Percentiles rank a stretch among this genome's conserved stretches.
Evolutionary conservation across 768 basidiomycete species (phyloP).

Genomic region (Suillus bovinus): DNA sequence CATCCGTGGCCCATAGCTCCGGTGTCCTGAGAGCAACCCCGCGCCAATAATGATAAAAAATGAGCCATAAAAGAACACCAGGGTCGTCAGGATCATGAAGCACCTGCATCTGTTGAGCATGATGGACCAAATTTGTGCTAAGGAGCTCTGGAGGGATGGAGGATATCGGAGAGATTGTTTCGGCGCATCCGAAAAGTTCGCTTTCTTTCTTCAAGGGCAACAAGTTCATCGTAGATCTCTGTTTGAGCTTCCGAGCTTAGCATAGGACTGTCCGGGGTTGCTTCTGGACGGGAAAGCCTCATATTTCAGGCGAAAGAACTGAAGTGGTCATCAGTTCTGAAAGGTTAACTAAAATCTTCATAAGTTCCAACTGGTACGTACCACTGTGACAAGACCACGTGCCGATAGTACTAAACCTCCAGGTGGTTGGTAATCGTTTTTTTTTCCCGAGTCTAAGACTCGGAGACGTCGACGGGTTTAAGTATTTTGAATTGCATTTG

Average conservation of each 20-base stretch:
- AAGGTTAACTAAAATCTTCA: not conserved
- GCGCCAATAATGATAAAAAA: slow-evolving; percentile 35
- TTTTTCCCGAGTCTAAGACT: not conserved
- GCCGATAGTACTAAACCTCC: not conserved
- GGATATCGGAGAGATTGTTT: slow-evolving; percentile 9
- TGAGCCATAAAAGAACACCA: slow-evolving; percentile 3
- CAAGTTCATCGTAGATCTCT: slow-evolving; percentile 9
- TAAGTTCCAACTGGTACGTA: not conserved
- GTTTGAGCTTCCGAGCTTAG: not conserved
- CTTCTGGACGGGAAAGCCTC: not conserved
- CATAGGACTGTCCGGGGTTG: not conserved
- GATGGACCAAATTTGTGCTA: slow-evolving; percentile 1
- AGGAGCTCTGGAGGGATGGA: slow-evolving; percentile 13
- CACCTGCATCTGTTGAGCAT: slow-evolving; percentile 1
- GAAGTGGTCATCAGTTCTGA: not conserved
- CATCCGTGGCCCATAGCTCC: slow-evolving; percentile 41
- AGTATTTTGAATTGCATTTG: not conserved
- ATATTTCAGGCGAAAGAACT: not conserved
- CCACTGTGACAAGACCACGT: not conserved
- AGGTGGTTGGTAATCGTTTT: not conserved
- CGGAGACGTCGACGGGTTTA: not conserved
- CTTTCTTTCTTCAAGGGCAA: not conserved
- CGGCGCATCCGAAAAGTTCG: slow-evolving; percentile 9
- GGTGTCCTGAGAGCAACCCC: slow-evolving; percentile 40
- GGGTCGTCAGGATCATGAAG: too few relatives aligned